phyloP scores from a whole-genome alignment of 257 asterid species.

The Linderniella brevidens region DNA sequence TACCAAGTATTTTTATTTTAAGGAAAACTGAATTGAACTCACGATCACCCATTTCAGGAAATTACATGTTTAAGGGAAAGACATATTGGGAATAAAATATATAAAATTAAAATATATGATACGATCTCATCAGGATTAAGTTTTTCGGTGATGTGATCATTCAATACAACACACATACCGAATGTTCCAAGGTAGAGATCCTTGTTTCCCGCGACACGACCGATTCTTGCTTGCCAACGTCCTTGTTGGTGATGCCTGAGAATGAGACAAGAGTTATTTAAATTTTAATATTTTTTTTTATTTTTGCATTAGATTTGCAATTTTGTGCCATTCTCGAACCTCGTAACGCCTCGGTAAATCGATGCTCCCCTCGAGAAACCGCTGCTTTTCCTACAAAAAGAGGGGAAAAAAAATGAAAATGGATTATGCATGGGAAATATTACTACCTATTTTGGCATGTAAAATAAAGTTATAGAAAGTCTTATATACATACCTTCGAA shows the following conservation, averaged over 20 bases:
- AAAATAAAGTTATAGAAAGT: no score
- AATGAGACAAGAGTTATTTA: background rate
- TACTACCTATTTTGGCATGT: background rate
- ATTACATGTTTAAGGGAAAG: no score
- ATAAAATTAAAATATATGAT: no score
- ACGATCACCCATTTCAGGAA: no score
- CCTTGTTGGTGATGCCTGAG: conserved; percentile 99
- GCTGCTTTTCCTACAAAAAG: conserved; percentile 53
- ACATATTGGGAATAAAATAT: no score
- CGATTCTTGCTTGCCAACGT: conserved; percentile 97
- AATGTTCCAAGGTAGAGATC: conserved; percentile 93
- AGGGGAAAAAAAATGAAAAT: background rate
- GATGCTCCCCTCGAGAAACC: conserved; percentile 94
- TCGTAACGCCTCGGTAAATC: conserved; percentile 77
- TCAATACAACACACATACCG: no score
- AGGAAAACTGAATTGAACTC: no score
- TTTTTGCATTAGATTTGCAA: background rate
- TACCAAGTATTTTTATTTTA: no score
- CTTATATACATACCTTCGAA: conserved; percentile 63
- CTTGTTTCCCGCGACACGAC: conserved; percentile 91
- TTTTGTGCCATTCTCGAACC: conserved; percentile 19
- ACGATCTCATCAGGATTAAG: no score
- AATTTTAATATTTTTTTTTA: background rate
- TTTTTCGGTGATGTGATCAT: no score
- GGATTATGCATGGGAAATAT: no score